Evolutionary conservation across 352 stramenopile genomes (phyloP).

Genomic region (Elongisporangium undulatum): DNA sequence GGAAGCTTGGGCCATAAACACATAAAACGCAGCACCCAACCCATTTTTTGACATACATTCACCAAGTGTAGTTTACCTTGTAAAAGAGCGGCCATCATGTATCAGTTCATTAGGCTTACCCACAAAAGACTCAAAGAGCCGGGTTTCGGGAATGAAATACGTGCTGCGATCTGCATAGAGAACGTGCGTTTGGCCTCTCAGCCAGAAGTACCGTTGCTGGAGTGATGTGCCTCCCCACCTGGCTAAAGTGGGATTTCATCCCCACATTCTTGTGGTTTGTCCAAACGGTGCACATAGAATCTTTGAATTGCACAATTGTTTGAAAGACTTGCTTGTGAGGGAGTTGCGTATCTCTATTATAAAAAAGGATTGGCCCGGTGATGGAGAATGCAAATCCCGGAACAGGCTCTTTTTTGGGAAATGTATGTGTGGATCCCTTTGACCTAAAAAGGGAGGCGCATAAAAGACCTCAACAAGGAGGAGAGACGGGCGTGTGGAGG

Average conservation of each 20-base stretch:
- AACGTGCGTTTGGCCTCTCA: not conserved
- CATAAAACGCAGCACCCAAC: not conserved
- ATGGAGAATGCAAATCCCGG: not conserved
- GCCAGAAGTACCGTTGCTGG: not conserved
- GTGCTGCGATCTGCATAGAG: not conserved
- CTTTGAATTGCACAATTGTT: too few species aligned
- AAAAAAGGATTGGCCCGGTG: not conserved
- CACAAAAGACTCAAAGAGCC: not conserved
- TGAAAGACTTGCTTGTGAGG: not conserved
- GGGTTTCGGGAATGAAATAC: not conserved
- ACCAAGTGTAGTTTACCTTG: not conserved
- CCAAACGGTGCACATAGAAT: too few species aligned
- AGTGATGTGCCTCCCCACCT: not conserved
- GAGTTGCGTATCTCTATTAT: not conserved
- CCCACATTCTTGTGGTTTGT: not conserved
- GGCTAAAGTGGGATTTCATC: too few species aligned
- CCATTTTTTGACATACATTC: not conserved
- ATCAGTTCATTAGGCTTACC: not conserved
- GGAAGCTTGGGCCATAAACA: not conserved
- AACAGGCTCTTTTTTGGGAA: not conserved
- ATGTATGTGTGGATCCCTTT: not conserved
- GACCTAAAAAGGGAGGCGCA: not conserved
- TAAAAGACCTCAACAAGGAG: not conserved
- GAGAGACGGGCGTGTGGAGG: not conserved
- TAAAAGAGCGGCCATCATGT: not conserved